Evolutionary conservation across 202 grass and related monocot genomes (phyloP).

Genomic region (Eragrostis tef): DNA sequence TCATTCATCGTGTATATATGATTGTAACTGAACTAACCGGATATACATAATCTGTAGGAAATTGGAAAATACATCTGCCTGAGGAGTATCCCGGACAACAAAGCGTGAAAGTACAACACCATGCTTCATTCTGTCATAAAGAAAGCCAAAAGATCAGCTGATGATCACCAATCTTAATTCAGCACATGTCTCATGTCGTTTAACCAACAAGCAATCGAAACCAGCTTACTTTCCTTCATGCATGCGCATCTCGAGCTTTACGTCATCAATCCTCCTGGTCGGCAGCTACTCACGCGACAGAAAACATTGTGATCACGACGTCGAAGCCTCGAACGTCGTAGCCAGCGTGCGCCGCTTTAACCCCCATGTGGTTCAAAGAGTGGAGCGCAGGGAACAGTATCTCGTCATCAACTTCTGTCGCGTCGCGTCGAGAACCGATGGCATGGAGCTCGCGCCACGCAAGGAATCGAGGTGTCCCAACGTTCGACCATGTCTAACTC

Average conservation of each 20-base stretch:
- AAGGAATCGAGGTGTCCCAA: slow-evolving; percentile 9
- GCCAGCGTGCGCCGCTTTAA: not conserved
- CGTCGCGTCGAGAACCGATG: not conserved
- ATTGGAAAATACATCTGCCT: no score
- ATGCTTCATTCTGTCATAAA: no score
- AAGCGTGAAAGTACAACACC: no score
- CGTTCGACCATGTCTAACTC: not conserved
- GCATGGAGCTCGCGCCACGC: slow-evolving; percentile 19
- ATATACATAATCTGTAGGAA: no score
- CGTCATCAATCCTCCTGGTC: slow-evolving; percentile 10
- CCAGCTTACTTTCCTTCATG: no score
- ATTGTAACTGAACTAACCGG: no score
- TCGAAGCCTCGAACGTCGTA: not conserved
- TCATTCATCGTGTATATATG: no score
- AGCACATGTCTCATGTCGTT: not conserved
- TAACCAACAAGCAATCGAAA: not conserved
- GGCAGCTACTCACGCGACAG: not conserved
- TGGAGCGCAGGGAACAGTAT: not conserved
- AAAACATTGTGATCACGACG: not conserved
- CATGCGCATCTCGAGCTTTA: not conserved
- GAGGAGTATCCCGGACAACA: no score
- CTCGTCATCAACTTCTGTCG: not conserved
- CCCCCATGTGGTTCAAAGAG: slow-evolving; percentile 21
- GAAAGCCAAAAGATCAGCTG: no score
- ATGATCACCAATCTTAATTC: no score